These are phyloP conservation scores for Dendrocalamus latiflorus DNA, from an alignment of 202 grass and related monocot species.

Conservation along the genomic window DNA sequence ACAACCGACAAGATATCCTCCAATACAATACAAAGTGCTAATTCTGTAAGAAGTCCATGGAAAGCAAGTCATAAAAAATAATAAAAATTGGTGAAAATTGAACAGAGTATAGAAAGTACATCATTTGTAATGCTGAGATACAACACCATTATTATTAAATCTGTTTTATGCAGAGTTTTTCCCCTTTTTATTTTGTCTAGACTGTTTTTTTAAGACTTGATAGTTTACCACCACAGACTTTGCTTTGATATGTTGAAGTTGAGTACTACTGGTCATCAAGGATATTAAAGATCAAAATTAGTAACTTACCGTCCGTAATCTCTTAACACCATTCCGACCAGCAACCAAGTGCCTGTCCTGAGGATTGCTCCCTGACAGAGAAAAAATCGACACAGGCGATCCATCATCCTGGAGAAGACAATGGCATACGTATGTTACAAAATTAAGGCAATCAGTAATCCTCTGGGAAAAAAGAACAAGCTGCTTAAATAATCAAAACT, in stretches of 20 bases:
- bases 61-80: not conserved
- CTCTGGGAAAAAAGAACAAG: not conserved
- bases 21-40: not conserved
- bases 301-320: slow-evolving; percentile 75
- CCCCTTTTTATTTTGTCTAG: not conserved
- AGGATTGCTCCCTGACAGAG: slow-evolving; percentile 80
- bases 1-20: not conserved
- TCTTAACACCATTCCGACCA: slow-evolving; percentile 92
- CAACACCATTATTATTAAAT: not conserved
- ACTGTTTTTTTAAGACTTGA: slow-evolving; percentile 2
- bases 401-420: slow-evolving; percentile 84
- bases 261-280: not conserved
- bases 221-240: not conserved
- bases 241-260: not conserved
- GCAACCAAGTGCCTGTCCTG: slow-evolving; percentile 89
- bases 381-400: slow-evolving; percentile 87
- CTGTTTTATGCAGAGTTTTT: not conserved
- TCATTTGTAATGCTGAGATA: slow-evolving; percentile 1
- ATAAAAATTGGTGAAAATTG: not conserved
- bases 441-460: not conserved
- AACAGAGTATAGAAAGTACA: not conserved
- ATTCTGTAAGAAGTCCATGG: not conserved
- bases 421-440: slow-evolving; percentile 3
- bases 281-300: not conserved
- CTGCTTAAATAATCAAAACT: slow-evolving; percentile 4